Percentiles rank a stretch among this genome's conserved stretches.
Evolutionary conservation across 805 yeast genomes (phyloP).

Genomic region (Starmerella riodocensis): DNA sequence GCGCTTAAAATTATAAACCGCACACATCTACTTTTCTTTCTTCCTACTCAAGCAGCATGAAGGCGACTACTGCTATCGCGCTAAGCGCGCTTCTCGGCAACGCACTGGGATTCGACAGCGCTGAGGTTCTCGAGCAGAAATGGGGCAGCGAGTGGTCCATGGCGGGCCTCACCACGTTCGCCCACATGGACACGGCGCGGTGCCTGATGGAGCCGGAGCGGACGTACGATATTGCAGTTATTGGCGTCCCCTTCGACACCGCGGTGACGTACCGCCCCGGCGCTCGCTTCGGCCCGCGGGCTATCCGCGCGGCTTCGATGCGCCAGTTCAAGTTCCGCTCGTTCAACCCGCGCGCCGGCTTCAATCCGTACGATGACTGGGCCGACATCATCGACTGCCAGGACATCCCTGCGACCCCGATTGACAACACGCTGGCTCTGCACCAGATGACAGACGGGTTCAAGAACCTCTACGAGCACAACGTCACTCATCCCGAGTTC

Average conservation of each 20-base stretch:
- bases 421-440: conserved; percentile 51
- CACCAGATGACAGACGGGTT: conserved; percentile 47
- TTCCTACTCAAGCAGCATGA: too few species aligned
- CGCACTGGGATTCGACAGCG: conserved; percentile 11
- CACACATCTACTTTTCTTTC: too few species aligned
- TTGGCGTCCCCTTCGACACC: conserved; percentile 77
- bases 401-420: conserved; percentile 55
- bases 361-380: conserved; percentile 46
- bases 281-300: conserved; percentile 64
- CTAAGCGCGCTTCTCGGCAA: too few species aligned
- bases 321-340: conserved; percentile 60
- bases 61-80: too few species aligned
- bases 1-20: too few species aligned
- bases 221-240: conserved; percentile 52
- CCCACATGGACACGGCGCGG: conserved; percentile 49
- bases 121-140: conserved; percentile 34
- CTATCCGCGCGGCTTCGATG: conserved; percentile 28
- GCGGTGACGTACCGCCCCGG: conserved; percentile 70
- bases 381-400: conserved; percentile 51
- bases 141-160: conserved; percentile 70
- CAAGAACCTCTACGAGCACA: conserved; percentile 37
- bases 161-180: conserved; percentile 39
- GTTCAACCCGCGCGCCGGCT: conserved; percentile 51
- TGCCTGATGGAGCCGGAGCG: conserved; percentile 40
- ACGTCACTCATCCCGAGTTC: conserved; percentile 19